Conservation (phyloP, 2,329 filamentous ascomycete species). For the Tolypocladium ophioglossoides region DNA sequence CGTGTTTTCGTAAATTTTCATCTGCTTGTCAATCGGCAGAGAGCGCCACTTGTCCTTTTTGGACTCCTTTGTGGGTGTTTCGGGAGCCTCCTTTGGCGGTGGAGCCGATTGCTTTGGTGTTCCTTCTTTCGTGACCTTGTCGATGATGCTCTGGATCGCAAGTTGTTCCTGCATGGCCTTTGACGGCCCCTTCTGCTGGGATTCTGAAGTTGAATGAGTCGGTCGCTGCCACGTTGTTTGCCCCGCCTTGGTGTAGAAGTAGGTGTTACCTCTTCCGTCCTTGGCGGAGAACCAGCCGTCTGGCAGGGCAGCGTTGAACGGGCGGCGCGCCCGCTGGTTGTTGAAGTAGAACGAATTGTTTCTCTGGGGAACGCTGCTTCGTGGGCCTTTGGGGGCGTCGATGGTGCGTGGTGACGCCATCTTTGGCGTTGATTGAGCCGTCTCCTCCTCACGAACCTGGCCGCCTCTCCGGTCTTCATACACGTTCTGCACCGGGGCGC, state of each 20-base stretch:
- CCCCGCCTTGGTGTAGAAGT: slow-evolving; percentile 77
- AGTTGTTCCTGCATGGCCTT: slow-evolving; percentile 55
- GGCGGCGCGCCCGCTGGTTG: slow-evolving; percentile 41
- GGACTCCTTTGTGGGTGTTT: slow-evolving; percentile 42
- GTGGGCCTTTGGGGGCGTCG: slow-evolving; percentile 47
- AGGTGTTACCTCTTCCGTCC: slow-evolving; percentile 59
- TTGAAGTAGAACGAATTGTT: slow-evolving; percentile 40
- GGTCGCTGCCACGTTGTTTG: slow-evolving; percentile 76
- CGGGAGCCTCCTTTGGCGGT: slow-evolving; percentile 53
- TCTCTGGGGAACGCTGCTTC: slow-evolving; percentile 47
- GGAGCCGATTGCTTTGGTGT: slow-evolving; percentile 42
- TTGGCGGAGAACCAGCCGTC: slow-evolving; percentile 77
- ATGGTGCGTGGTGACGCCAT: slow-evolving; percentile 33
- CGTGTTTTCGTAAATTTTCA: slow-evolving; percentile 90
- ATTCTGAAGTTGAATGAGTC: slow-evolving; percentile 55
- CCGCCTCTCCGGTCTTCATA: slow-evolving; percentile 50
- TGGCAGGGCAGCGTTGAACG: slow-evolving; percentile 51
- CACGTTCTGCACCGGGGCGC: slow-evolving; percentile 43
- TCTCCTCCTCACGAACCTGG: slow-evolving; percentile 30
- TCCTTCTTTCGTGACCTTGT: slow-evolving; percentile 65
- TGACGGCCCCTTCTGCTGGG: slow-evolving; percentile 53
- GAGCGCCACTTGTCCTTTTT: slow-evolving; percentile 63
- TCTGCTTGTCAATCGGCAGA: slow-evolving; percentile 71
- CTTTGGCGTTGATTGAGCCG: slow-evolving; percentile 25
- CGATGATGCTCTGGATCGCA: slow-evolving; percentile 72